Percentiles rank a stretch among this genome's conserved stretches.
Conservation (phyloP, 345 rosid genomes). For the Streptanthus diversifolius region DNA sequence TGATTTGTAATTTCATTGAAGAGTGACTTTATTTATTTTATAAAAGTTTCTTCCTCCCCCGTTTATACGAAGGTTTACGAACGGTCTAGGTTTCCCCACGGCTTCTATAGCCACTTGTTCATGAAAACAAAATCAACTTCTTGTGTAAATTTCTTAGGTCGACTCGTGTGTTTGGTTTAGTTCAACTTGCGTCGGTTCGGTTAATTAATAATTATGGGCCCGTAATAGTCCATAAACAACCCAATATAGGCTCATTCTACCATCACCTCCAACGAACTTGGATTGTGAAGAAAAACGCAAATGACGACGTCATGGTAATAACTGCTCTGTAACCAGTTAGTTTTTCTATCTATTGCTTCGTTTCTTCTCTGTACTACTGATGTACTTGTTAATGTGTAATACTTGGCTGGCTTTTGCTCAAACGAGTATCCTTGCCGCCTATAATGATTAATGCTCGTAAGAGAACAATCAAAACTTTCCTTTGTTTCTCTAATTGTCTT, state of each 20-base stretch:
- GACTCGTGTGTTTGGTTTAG: neutral
- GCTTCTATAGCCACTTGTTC: neutral
- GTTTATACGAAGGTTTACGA: too few species aligned
- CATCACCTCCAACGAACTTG: neutral
- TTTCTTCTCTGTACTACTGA: neutral
- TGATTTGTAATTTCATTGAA: neutral
- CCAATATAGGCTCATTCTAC: neutral
- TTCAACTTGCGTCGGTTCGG: neutral
- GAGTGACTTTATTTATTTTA: neutral
- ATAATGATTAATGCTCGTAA: too few species aligned
- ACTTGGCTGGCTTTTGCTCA: neutral
- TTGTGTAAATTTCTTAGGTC: neutral
- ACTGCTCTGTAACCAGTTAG: neutral
- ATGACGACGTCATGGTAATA: neutral
- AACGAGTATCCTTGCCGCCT: too few species aligned
- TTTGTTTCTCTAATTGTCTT: constrained; percentile 14
- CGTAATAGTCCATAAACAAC: neutral
- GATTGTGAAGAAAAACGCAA: neutral
- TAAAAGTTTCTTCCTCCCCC: neutral
- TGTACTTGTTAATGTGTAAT: neutral
- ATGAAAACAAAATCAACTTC: neutral
- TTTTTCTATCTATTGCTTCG: neutral
- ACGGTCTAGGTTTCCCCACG: neutral
- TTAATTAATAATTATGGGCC: neutral
- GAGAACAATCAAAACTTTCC: neutral